Percentiles rank a stretch among this genome's conserved stretches.
Conservation (phyloP, 2,329 filamentous ascomycete genomes). For the Fusarium sp. region DNA sequence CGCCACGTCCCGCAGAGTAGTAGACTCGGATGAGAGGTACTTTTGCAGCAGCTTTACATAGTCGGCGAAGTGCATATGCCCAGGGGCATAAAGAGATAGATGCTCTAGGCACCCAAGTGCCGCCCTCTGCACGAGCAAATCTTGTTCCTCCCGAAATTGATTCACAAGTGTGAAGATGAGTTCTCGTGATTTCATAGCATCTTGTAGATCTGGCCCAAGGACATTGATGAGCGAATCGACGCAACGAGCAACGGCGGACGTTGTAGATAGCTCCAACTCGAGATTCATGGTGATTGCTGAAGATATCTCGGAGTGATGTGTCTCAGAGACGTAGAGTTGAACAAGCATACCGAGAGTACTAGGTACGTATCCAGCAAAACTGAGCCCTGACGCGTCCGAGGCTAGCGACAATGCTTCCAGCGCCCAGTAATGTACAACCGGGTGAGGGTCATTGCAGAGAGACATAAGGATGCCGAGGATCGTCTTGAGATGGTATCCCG, state of each 20-base stretch:
- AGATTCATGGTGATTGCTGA: constrained; percentile 90
- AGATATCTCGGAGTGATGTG: constrained; percentile 87
- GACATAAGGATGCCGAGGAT: constrained; percentile 99
- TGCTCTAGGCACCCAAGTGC: constrained; percentile 91
- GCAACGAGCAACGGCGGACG: constrained; percentile 87
- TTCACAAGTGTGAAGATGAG: constrained; percentile 89
- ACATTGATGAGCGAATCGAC: constrained; percentile 98
- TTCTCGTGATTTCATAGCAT: constrained; percentile 91
- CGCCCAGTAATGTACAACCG: constrained; percentile 96
- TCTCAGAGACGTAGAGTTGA: constrained; percentile 92
- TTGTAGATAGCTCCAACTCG: constrained; percentile 87
- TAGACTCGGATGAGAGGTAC: constrained; percentile 79
- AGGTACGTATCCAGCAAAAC: constrained; percentile 91
- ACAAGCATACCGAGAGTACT: constrained; percentile 94
- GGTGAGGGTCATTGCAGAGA: constrained; percentile 94
- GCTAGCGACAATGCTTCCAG: constrained; percentile 89
- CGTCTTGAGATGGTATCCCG: constrained; percentile 95
- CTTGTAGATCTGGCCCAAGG: constrained; percentile 93
- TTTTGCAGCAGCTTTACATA: constrained; percentile 89
- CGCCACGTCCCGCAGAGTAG: constrained; percentile 82
- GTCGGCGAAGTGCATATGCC: constrained; percentile 84
- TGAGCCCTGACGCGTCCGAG: constrained; percentile 91
- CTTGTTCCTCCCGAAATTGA: constrained; percentile 85
- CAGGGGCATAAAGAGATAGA: constrained; percentile 90
- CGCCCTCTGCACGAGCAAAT: constrained; percentile 79